Base-by-base conservation (phyloP, 495 filamentous ascomycete genomes). In the Mycothermus thermophilus region DNA sequence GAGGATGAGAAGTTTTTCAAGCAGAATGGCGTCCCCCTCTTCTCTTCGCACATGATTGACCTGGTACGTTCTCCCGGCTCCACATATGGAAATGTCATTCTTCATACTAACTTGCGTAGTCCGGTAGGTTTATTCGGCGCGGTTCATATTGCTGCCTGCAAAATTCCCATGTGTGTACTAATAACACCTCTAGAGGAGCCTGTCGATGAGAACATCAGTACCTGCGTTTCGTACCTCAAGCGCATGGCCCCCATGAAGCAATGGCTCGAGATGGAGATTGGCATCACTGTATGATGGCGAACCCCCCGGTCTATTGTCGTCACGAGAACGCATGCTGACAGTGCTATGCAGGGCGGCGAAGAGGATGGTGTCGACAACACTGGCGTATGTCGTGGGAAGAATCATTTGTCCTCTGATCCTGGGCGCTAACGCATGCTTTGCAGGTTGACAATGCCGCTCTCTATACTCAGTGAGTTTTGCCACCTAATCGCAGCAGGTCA, bases 21-120 rank as follows among this genome's bases (percentile, higher is more conserved):
- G 72, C 54, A 74, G 51, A 76, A 92, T 59, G 82, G 82, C 59
- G 79, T 86, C 58, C 90, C 92, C 37, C 79, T 97, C 30, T 99
- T 88, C 75, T 83, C 77, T 51, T 76, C 67, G 48, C 90, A 99
- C 73, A 96, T 99, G 90, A 93, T 99, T 50, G 90, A 97, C 62
- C 56, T 97, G 51, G 57, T 52, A 42, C 39, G 40, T 28, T 20
- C 3, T 27, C 15, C n/a, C 12, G 17, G 3, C 23, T 9, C 25
- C 9, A 3, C 9, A 4, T 16, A 9, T 4, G 2, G 8, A 4
- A 3, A 6, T 6, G 21, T 3, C 16, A 5, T 25, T 16, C 9
- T 25, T 9, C 30, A 15, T 20, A 27, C 38, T 41, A 27, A 41
- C 27, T 8, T n/a, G 2, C 9, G 6, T 16, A 46, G 43, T 48